These are phyloP conservation scores for Benincasa hispida DNA, from an alignment of 306 rosid species.

Conservation along the genomic window DNA sequence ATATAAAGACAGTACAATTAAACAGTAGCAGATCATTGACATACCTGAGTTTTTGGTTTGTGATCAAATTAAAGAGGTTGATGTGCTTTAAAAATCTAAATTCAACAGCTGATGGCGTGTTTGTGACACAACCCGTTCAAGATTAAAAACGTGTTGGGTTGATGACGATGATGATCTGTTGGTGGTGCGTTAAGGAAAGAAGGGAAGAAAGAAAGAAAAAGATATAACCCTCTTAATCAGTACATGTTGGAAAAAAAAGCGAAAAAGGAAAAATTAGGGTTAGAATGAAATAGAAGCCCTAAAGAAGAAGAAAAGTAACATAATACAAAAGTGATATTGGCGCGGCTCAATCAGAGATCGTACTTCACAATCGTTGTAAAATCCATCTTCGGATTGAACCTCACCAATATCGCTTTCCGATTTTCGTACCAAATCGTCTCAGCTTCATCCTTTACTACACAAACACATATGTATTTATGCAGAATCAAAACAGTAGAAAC, in stretches of 20 bases:
- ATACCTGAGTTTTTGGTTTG: not conserved
- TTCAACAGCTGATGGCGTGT: not conserved
- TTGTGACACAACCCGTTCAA: not conserved
- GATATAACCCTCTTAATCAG: too few species aligned
- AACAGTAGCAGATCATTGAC: too few species aligned
- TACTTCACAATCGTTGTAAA: slow-evolving; percentile 43
- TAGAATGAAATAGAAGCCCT: not conserved
- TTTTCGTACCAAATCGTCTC: slow-evolving; percentile 10
- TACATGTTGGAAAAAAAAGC: too few species aligned
- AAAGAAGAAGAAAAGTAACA: not conserved
- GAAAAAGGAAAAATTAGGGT: not conserved
- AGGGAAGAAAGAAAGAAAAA: not conserved
- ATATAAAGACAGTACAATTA: too few species aligned
- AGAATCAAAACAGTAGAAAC: not conserved
- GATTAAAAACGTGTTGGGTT: not conserved
- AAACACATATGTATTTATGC: not conserved
- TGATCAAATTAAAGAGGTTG: too few species aligned
- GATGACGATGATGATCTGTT: not conserved
- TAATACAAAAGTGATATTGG: slow-evolving; percentile 88
- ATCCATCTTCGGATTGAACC: slow-evolving; percentile 99
- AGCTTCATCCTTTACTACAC: slow-evolving; percentile 8
- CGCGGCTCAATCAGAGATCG: slow-evolving; percentile 99
- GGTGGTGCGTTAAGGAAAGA: not conserved
- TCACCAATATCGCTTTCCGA: slow-evolving; percentile 97
- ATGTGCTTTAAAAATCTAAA: not conserved